Conservation (phyloP, 208 protist species). For the Trypanosoma platydactyli region DNA sequence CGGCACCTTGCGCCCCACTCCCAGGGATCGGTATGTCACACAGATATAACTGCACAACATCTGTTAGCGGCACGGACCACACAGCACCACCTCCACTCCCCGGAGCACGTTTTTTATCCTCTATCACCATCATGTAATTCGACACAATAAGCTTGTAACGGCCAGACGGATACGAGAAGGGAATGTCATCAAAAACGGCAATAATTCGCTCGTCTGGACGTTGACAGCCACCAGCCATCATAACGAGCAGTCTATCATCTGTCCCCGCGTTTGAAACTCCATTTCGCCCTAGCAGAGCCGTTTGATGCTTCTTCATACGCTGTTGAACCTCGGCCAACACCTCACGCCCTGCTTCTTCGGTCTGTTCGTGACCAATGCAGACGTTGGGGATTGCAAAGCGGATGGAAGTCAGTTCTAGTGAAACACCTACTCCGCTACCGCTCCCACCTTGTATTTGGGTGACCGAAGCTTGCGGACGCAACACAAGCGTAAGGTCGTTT, state of each 20-base stretch:
- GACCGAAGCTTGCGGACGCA: slow-evolving; percentile 47
- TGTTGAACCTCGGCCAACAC: slow-evolving; percentile 59
- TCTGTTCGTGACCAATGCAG: slow-evolving; percentile 83
- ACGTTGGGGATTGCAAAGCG: slow-evolving; percentile 85
- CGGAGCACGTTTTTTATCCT: slow-evolving; percentile 65
- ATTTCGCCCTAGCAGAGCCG: slow-evolving; percentile 34
- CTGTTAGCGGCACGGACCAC: slow-evolving; percentile 52
- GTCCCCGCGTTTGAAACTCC: not conserved
- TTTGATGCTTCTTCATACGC: slow-evolving; percentile 60
- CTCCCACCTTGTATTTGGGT: slow-evolving; percentile 11
- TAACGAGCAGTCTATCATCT: slow-evolving; percentile 49
- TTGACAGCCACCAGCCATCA: slow-evolving; percentile 39
- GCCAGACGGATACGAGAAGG: slow-evolving; percentile 73
- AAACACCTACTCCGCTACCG: not conserved
- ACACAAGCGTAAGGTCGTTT: slow-evolving; percentile 72
- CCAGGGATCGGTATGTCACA: slow-evolving; percentile 43
- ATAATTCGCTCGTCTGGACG: slow-evolving; percentile 66
- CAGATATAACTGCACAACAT: slow-evolving; percentile 77
- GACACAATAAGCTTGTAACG: slow-evolving; percentile 83
- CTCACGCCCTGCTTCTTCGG: slow-evolving; percentile 77
- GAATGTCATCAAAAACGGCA: slow-evolving; percentile 77
- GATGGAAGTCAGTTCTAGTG: slow-evolving; percentile 67
- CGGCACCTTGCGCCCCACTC: not conserved
- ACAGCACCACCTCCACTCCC: slow-evolving; percentile 29
- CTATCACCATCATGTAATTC: slow-evolving; percentile 76